A percentile compares a stretch with the other conserved stretches of the same genome.
These are phyloP conservation scores for Pseudopyrenochaeta lycopersici DNA, from an alignment of 2,329 filamentous ascomycete species.

Conservation along the genomic window DNA sequence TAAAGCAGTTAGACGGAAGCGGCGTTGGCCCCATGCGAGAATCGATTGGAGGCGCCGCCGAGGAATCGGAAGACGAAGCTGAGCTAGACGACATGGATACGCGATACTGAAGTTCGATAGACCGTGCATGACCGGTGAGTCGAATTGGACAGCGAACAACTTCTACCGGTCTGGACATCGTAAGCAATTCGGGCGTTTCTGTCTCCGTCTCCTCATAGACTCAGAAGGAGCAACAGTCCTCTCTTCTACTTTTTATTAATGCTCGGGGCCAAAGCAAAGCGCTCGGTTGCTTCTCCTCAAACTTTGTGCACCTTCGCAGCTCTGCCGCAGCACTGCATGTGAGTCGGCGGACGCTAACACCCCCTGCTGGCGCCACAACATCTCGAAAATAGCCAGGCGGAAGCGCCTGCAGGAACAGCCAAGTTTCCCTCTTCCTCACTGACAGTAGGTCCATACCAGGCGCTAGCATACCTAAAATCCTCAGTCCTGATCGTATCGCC, in stretches of 20 bases:
- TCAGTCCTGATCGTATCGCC: slow-evolving; percentile 16
- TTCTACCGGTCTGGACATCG: slow-evolving; percentile 5
- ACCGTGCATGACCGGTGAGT: slow-evolving; percentile 31
- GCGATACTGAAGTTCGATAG: slow-evolving; percentile 40
- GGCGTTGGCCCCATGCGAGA: slow-evolving; percentile 26
- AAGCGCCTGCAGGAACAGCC: slow-evolving; percentile 15
- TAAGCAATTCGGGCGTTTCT: too few species aligned
- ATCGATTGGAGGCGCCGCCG: slow-evolving; percentile 32
- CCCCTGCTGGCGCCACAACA: slow-evolving; percentile 4
- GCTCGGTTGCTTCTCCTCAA: background rate
- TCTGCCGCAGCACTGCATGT: background rate
- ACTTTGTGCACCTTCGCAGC: background rate
- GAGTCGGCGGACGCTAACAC: slow-evolving; percentile 2
- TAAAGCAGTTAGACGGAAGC: slow-evolving; percentile 45
- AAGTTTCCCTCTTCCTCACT: background rate
- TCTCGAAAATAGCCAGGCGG: slow-evolving; percentile 10
- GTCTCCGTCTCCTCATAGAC: too few species aligned
- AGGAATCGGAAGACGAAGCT: slow-evolving; percentile 50
- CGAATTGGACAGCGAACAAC: slow-evolving; percentile 10
- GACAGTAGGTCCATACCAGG: background rate
- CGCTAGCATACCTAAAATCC: slow-evolving; percentile 12
- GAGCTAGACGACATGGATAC: slow-evolving; percentile 52
- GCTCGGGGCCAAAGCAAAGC: too few species aligned
- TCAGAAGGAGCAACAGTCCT: too few species aligned
- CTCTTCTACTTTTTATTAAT: too few species aligned